Evolutionary conservation across 139 green algal genomes (phyloP), one percentile per base, ranked within the genome.

Genomic region (Zygnema circumcarinatum): DNA sequence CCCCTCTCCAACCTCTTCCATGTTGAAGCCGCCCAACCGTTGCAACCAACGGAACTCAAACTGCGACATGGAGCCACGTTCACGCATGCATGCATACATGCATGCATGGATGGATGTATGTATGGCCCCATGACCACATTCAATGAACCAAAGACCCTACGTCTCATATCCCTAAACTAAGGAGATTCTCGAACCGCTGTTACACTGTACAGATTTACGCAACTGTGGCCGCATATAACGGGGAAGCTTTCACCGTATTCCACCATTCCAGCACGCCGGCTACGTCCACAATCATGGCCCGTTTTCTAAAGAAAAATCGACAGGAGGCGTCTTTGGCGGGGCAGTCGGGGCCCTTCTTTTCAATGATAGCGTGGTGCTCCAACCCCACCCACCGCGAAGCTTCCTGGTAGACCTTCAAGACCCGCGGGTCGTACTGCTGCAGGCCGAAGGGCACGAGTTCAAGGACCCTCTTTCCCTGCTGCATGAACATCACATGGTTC

Each of bases 401-500:
- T 31, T 85, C 79, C 29, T 85, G 29, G 0, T 85, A 85, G 1
- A 85, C 79, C 25, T 53, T 78, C 2, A 85, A 68, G 38, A 85
- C 79, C 2, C 79, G 79, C 1, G 79, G 79, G 52, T 85, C 79
- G 47, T 85, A 85, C 20, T 85, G 35, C 25, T 67, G 42, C 25
- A 85, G 38, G 42, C 79, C 79, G n/a, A 85, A 85, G 2, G 79
- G 79, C 2, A 85, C 79, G 0, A 85, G 52, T 68, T 85, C 79
- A 29, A 85, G 2, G 36, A 86, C 79, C 7, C 29, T 20, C 32
- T 38, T 40, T 67, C 79, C 79, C 35, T 67, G 47, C 22, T 40
- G 39, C 79, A 86, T 86, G 29, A 52, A 86, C 39, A 86, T 86
- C 29, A 86, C 31, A n/a, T 86, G 79, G 41, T 86, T 86, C 79